Evolutionary conservation across 768 basidiomycete genomes (phyloP).

Genomic region (Lentinula boryana): DNA sequence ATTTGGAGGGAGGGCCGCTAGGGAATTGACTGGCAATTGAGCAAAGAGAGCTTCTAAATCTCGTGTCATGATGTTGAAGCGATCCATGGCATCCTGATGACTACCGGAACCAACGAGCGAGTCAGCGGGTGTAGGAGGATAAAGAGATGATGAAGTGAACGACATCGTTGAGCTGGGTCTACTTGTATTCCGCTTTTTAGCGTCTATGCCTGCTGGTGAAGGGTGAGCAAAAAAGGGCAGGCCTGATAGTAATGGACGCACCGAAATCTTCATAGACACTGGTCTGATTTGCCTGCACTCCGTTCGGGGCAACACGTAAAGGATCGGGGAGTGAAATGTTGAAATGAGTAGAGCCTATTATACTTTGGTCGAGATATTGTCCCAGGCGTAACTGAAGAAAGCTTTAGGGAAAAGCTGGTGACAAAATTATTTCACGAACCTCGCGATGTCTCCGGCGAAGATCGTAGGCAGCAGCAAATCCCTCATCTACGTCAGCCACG

Average conservation of each 20-base stretch:
- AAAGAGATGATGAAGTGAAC: constrained; percentile 39
- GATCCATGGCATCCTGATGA: constrained; percentile 85
- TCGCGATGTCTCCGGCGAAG: constrained; percentile 83
- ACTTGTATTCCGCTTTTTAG: constrained; percentile 52
- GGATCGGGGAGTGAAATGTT: constrained; percentile 78
- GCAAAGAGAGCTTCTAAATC: constrained; percentile 80
- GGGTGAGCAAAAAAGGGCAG: constrained; percentile 5
- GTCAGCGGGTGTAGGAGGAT: constrained; percentile 63
- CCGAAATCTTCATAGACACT: constrained; percentile 97
- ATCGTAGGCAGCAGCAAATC: constrained; percentile 77
- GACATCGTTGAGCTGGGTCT: constrained; percentile 69
- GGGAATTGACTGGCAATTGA: constrained; percentile 67
- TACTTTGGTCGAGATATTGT: constrained; percentile 87
- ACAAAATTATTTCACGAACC: constrained; percentile 30
- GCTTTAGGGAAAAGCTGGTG: not conserved
- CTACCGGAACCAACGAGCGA: constrained; percentile 35
- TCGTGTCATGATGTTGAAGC: constrained; percentile 60
- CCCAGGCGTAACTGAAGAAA: constrained; percentile 48
- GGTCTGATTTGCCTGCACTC: constrained; percentile 76
- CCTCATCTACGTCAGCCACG: constrained; percentile 88
- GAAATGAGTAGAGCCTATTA: constrained; percentile 65
- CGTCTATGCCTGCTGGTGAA: constrained; percentile 39
- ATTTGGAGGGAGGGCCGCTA: constrained; percentile 68
- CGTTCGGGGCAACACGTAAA: constrained; percentile 76
- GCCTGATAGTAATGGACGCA: constrained; percentile 18